These are phyloP conservation scores for Phytophthora megakarya DNA, from an alignment of 352 stramenopile species.

Conservation along the genomic window DNA sequence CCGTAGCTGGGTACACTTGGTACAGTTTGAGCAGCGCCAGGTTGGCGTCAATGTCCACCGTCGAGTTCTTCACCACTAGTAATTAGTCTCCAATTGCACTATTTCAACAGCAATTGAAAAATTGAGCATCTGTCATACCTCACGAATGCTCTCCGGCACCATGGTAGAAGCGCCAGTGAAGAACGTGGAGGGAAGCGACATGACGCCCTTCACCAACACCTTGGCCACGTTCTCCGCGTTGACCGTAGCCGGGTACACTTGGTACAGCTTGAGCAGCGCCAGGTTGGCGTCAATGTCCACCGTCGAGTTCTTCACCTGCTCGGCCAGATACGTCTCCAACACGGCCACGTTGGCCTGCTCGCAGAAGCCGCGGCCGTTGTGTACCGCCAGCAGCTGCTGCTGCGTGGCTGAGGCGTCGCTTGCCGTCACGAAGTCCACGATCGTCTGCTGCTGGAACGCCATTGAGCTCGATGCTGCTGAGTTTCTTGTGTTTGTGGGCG, in stretches of 20 bases:
- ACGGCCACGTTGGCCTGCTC: slow-evolving; percentile 49
- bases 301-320: slow-evolving; percentile 66
- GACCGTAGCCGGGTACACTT: slow-evolving; percentile 62
- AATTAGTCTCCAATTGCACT: slow-evolving; percentile 8
- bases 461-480: slow-evolving; percentile 31
- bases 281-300: slow-evolving; percentile 82
- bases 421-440: slow-evolving; percentile 64
- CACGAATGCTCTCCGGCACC: slow-evolving; percentile 67
- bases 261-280: slow-evolving; percentile 84
- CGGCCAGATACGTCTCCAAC: slow-evolving; percentile 73
- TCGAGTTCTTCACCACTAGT: slow-evolving; percentile 28
- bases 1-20: slow-evolving; percentile 64
- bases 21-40: slow-evolving; percentile 87
- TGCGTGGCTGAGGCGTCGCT: slow-evolving; percentile 53
- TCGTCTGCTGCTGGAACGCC: slow-evolving; percentile 67
- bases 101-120: background rate
- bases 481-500: slow-evolving; percentile 21
- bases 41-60: slow-evolving; percentile 76
- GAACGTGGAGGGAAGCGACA: slow-evolving; percentile 69
- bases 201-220: slow-evolving; percentile 77
- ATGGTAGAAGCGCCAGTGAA: slow-evolving; percentile 78
- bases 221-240: slow-evolving; percentile 69
- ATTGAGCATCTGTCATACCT: slow-evolving; percentile 39
- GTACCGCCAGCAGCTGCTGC: slow-evolving; percentile 57
- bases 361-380: slow-evolving; percentile 56